Conservation (phyloP, 306 rosid species). For the Fragaria vesca region DNA sequence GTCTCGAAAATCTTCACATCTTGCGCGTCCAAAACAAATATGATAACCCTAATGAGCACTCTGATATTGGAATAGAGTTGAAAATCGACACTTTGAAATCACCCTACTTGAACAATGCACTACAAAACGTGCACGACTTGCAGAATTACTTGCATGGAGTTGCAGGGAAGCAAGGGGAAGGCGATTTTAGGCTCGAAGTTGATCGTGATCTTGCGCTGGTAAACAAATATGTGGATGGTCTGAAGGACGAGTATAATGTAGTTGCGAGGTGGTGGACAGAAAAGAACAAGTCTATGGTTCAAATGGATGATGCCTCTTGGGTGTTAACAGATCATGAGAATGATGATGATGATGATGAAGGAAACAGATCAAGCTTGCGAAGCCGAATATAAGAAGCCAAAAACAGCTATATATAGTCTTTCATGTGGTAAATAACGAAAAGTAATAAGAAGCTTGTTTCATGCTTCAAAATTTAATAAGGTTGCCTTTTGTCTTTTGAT, state of each 20-base stretch:
- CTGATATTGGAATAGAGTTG: conserved; percentile 1
- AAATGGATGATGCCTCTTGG: conserved; percentile 21
- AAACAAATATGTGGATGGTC: conserved; percentile 11
- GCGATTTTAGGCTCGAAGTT: neutral
- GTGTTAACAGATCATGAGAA: conserved; percentile 15
- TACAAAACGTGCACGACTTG: neutral
- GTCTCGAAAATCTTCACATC: neutral
- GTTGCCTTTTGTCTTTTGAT: too few species aligned
- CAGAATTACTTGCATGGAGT: conserved; percentile 12
- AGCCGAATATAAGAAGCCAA: neutral
- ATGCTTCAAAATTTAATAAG: too few species aligned
- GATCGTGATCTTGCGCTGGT: conserved; percentile 13
- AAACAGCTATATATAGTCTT: too few species aligned
- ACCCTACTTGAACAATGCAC: conserved; percentile 5
- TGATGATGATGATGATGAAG: neutral
- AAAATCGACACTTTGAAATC: conserved; percentile 6
- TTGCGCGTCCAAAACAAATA: conserved; percentile 13
- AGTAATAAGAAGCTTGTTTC: too few species aligned
- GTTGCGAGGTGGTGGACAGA: conserved; percentile 22
- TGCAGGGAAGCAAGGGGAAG: neutral
- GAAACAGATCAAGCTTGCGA: neutral
- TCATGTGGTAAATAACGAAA: too few species aligned
- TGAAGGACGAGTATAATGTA: conserved; percentile 10
- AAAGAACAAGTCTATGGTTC: conserved; percentile 27
- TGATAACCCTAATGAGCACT: neutral